A percentile compares a stretch with the other conserved stretches of the same genome.
Conservation (phyloP, 352 stramenopile species). For the Pythium periplocum region DNA sequence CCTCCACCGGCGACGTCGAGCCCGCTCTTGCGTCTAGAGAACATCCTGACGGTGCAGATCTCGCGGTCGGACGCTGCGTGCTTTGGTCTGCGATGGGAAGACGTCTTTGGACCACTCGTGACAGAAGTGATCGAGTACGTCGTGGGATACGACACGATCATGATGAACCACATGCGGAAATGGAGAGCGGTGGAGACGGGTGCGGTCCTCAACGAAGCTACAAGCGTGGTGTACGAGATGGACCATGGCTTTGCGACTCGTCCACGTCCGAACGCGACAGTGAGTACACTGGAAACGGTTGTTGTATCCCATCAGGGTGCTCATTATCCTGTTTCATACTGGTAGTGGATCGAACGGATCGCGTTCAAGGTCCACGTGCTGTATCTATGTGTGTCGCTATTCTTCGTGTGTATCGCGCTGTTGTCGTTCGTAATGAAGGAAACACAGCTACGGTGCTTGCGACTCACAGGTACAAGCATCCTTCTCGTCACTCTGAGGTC, state of each 20-base stretch:
- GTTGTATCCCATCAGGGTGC: neutral
- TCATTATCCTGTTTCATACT: neutral
- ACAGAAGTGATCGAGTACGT: slow-evolving; percentile 31
- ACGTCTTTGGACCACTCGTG: slow-evolving; percentile 31
- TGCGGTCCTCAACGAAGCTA: slow-evolving; percentile 64
- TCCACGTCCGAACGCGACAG: slow-evolving; percentile 17
- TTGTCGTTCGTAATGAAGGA: slow-evolving; percentile 91
- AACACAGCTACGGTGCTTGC: slow-evolving; percentile 78
- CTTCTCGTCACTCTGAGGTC: too few relatives aligned
- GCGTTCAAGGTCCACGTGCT: slow-evolving; percentile 88
- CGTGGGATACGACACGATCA: slow-evolving; percentile 88
- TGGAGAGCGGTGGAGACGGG: slow-evolving; percentile 40
- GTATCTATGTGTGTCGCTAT: slow-evolving; percentile 90
- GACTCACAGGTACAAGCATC: too few relatives aligned
- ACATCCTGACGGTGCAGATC: slow-evolving; percentile 27
- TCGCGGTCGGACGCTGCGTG: slow-evolving; percentile 30
- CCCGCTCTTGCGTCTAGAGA: slow-evolving; percentile 8
- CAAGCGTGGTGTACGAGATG: slow-evolving; percentile 58
- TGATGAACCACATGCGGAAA: slow-evolving; percentile 89
- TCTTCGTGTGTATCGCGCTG: slow-evolving; percentile 92
- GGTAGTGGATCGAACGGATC: slow-evolving; percentile 30
- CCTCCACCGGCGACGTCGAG: neutral
- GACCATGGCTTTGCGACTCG: slow-evolving; percentile 60
- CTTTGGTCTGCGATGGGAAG: slow-evolving; percentile 43
- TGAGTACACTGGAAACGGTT: slow-evolving; percentile 14